Evolutionary conservation across 2,329 filamentous ascomycete species (phyloP).

Genomic region (Ascochyta fabae): DNA sequence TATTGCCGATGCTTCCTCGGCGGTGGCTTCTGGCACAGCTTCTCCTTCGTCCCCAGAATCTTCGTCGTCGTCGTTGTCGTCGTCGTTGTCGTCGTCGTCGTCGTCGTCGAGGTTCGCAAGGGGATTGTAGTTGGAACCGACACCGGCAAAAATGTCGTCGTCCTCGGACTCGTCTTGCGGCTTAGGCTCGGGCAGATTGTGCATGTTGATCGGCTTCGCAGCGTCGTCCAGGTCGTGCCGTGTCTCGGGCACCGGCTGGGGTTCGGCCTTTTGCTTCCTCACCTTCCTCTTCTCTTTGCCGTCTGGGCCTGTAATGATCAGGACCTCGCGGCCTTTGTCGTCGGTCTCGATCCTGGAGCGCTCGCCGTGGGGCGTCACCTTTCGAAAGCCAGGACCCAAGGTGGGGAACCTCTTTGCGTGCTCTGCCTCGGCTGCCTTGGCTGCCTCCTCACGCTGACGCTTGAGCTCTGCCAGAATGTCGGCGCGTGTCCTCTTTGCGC

Average conservation of each 20-base stretch:
- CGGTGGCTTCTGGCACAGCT: background rate
- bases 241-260: conserved; percentile 40
- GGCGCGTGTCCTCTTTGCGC: conserved; percentile 62
- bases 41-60: conserved; percentile 19
- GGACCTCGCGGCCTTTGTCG: conserved; percentile 61
- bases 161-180: conserved; percentile 52
- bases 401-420: conserved; percentile 51
- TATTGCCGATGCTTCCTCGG: background rate
- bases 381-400: conserved; percentile 63
- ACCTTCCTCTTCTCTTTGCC: conserved; percentile 68
- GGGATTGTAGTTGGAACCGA: conserved; percentile 66
- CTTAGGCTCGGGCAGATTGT: conserved; percentile 43
- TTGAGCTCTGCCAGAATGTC: conserved; percentile 67
- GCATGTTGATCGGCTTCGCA: conserved; percentile 53
- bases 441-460: conserved; percentile 58
- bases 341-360: conserved; percentile 64
- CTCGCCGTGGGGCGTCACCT: conserved; percentile 57
- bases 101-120: conserved; percentile 61
- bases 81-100: conserved; percentile 51
- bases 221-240: conserved; percentile 54
- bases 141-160: conserved; percentile 68
- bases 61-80: conserved; percentile 35
- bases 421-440: conserved; percentile 52
- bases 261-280: conserved; percentile 57
- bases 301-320: conserved; percentile 64